These are phyloP conservation scores for Desmodesmus armatus DNA, from an alignment of 139 green algal genomes.

Conservation along the genomic window DNA sequence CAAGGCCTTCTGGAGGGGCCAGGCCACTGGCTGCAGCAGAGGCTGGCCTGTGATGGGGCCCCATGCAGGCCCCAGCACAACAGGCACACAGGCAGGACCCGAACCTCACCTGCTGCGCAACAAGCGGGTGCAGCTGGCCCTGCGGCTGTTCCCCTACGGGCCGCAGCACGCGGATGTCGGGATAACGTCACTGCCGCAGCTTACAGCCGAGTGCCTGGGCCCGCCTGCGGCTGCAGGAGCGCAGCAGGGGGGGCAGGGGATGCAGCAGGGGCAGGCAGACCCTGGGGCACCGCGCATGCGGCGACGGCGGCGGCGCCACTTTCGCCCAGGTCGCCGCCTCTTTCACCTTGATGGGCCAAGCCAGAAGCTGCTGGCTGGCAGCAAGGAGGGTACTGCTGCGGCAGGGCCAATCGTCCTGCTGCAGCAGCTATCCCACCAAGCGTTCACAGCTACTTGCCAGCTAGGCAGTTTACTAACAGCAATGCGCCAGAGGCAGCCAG, in stretches of 20 bases:
- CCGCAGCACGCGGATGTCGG: constrained; percentile 1
- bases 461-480: no score
- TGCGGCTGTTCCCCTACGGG: constrained; percentile 20
- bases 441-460: no score
- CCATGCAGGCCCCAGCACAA: neutral
- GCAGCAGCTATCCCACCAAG: no score
- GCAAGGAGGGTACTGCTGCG: neutral
- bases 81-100: neutral
- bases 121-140: constrained; percentile 29
- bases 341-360: no score
- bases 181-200: neutral
- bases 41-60: constrained; percentile 18
- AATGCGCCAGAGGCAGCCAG: no score
- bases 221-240: no score
- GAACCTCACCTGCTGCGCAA: constrained; percentile 26
- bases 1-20: constrained; percentile 20
- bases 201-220: constrained; percentile 31
- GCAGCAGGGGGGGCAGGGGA: neutral
- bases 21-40: constrained; percentile 36
- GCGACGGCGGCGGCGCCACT: neutral
- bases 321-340: no score
- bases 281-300: neutral
- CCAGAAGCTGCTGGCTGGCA: neutral
- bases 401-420: no score
- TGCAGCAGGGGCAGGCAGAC: neutral